A percentile compares a stretch with the other conserved stretches of the same genome.
Conservation (phyloP, 192 early-diverging fungal species). For the Piromyces finnis region DNA sequence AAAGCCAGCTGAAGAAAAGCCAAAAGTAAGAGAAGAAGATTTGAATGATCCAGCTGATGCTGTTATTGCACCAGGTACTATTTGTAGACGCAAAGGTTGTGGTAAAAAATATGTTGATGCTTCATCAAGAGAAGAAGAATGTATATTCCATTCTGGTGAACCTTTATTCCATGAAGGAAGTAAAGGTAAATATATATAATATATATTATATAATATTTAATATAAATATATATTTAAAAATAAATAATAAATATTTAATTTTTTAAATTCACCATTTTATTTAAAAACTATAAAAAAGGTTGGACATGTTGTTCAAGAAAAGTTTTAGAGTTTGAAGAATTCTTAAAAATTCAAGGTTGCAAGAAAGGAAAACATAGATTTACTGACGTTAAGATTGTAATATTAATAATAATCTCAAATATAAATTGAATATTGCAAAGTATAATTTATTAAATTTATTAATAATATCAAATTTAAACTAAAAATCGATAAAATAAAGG, state of each 20-base stretch:
- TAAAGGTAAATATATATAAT: constrained; percentile 27
- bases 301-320: constrained; percentile 90
- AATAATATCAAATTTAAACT: too few relatives aligned
- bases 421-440: not conserved
- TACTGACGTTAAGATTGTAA: constrained; percentile 16
- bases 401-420: not conserved
- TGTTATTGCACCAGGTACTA: constrained; percentile 45
- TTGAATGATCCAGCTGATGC: constrained; percentile 62
- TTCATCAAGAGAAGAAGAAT: constrained; percentile 27
- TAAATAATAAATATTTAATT: too few relatives aligned
- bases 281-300: too few relatives aligned
- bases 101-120: constrained; percentile 41
- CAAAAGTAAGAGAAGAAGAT: constrained; percentile 36
- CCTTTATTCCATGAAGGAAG: constrained; percentile 96
- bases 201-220: too few relatives aligned
- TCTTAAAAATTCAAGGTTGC: constrained; percentile 88
- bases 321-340: constrained; percentile 96
- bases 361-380: constrained; percentile 80
- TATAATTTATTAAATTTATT: too few relatives aligned
- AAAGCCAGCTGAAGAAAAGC: constrained; percentile 2
- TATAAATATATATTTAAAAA: too few relatives aligned
- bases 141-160: constrained; percentile 72
- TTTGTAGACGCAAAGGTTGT: constrained; percentile 74
- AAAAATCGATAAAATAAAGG: not conserved
- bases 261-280: too few relatives aligned